Evolutionary conservation across 805 yeast species (phyloP), one percentile per base, ranked within the genome.

Genomic region (Huiozyma naganishii): DNA sequence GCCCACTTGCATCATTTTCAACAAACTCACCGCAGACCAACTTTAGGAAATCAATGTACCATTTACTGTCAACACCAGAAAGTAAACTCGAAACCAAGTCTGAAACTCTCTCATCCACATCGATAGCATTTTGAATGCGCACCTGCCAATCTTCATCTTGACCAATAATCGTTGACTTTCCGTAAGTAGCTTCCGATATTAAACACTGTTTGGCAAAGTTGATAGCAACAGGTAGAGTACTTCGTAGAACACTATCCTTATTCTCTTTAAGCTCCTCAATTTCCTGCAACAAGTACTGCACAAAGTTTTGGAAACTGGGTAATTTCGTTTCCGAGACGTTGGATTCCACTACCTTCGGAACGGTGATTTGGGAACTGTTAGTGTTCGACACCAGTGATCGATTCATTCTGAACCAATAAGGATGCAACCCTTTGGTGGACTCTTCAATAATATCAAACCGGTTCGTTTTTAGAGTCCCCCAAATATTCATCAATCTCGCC

Each of bases 401-500:
- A 32, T 69, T 61, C 4, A 80, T 63, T 39, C 72, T 73, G 57
- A 79, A 83, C 86, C 89, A 82, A 58, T 83, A 76, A 0, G 96
- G 96, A 59, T 87, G 79, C 29, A 90, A 64, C 0, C 97, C 97
- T 48, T 76, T 77, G 5, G 59, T 61, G 0, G 95, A 82, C 58
- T 87, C 96, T 53, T 87, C 95, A 2, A 80, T 67, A 0, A 85
- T 77, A 51, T 86, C 95, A 2, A 84, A 70, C 44, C 80, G 70
- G 50, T 83, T 83, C 1, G 58, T 60, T 9, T 70, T 54, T 17
- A 74, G 64, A 5, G 84, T 61, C 10, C 88, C 95, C 39, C 80
- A 58, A 13, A 88, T 60, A 55, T 87, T 80, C 34, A 86, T 64
- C 39, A 75, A 53, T 46, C 96, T 68, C 0, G 89, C 84, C 32